Evolutionary conservation across 192 early-diverging fungal species (phyloP), one percentile per base, ranked within the genome.

Genomic region (Umbelopsis isabellina): DNA sequence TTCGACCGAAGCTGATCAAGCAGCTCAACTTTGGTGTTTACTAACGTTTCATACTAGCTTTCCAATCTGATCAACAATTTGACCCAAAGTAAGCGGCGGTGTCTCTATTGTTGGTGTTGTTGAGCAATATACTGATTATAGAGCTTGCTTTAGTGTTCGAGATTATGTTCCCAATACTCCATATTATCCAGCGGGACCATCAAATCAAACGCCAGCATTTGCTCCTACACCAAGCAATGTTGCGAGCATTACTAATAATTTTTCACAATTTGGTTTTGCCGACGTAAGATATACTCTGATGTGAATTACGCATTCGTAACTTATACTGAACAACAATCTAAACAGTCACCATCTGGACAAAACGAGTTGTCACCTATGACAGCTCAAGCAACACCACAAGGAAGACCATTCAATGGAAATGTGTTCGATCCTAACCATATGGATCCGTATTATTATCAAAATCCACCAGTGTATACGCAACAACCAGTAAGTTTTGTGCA

Each of bases 381-480:
- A 21, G 58, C 68, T 33, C 55, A 61, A 30, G 55, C 55, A 25
- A 61, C 46, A 53, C 68, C 46, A 65, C 72, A 48, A 66, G 72
- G 70, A n/a, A 69, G 49, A 37, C 53, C 55, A 3, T 61, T 61
- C 46, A 52, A 25, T 20, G 65, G 66, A 33, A 67, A 41, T 30
- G 69, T 74, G 71, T 66, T 72, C 21, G 61, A 47, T 13, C 23
- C 50, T 13, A 67, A 48, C 33, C 69, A 69, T 18, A 61, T 72
- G 51, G 79, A 80, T 48, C 75, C 70, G 27, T 80, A 80, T 45
- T 80, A 71, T 48, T 75, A 72, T 65, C 65, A 65, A 55, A 72
- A 72, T 30, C 51, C 65, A 47, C 33, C 53, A 33, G 47, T 72
- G 18, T 76, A 70, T 46, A 58, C 70, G 44, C 67, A 74, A n/a